phyloP scores from a whole-genome alignment of 352 stramenopile genomes.

The Phytopythium aichiense region DNA sequence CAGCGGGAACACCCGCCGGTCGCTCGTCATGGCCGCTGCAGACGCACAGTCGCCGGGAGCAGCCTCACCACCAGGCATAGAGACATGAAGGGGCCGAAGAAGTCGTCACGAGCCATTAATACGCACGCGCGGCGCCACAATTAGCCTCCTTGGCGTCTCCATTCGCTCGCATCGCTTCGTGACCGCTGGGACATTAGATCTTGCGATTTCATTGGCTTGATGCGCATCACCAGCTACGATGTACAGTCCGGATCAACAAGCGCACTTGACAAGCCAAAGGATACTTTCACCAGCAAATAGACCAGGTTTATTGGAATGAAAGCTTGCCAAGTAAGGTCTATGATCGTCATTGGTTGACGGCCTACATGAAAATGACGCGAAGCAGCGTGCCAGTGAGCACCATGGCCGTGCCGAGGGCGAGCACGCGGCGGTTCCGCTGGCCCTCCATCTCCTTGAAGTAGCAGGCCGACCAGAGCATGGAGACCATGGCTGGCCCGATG shows the following conservation, averaged over 20 bases:
- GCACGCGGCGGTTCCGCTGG: conserved; percentile 45
- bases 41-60: background rate
- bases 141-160: background rate
- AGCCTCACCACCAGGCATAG: background rate
- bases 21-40: conserved; percentile 10
- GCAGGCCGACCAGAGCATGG: conserved; percentile 78
- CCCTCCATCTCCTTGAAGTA: conserved; percentile 86
- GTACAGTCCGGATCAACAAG: background rate
- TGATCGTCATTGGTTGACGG: background rate
- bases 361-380: conserved; percentile 50
- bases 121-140: background rate
- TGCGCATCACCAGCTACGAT: background rate
- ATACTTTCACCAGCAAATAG: background rate
- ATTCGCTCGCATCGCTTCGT: background rate
- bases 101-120: background rate
- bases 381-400: conserved; percentile 68
- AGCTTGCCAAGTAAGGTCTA: background rate
- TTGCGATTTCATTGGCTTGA: conserved; percentile 1
- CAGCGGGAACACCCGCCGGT: conserved; percentile 40
- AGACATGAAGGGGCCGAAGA: background rate
- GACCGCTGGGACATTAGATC: background rate
- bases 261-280: background rate
- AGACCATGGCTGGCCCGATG: conserved; percentile 78
- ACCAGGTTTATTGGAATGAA: background rate
- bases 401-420: conserved; percentile 56